Conservation (phyloP, 2,329 filamentous ascomycete species). For the Fusarium buxicola region DNA sequence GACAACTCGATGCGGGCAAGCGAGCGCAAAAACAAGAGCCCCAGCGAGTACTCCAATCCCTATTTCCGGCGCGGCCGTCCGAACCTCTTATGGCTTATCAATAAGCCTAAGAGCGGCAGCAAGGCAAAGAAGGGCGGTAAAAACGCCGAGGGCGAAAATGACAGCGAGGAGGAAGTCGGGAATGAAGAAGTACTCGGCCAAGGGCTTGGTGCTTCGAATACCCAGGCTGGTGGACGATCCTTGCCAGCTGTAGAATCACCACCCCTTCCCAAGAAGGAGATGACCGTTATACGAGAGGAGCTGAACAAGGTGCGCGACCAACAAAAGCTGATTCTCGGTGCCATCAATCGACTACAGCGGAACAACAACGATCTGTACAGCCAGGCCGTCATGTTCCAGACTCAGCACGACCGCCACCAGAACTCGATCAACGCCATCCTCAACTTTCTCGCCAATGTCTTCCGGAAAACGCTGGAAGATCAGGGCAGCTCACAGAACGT, state of each 20-base stretch:
- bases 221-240: conserved; percentile 46
- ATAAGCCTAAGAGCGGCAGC: conserved; percentile 86
- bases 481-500: conserved; percentile 81
- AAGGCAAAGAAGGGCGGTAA: conserved; percentile 68
- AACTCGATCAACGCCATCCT: conserved; percentile 99
- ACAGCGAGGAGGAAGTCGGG: conserved; percentile 69
- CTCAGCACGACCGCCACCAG: conserved; percentile 94
- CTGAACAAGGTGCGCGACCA: conserved; percentile 85
- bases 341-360: conserved; percentile 82
- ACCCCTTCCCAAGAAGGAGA: conserved; percentile 75
- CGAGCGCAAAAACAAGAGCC: conserved; percentile 96
- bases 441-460: conserved; percentile 96
- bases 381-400: conserved; percentile 89
- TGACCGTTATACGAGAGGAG: conserved; percentile 82
- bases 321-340: conserved; percentile 85
- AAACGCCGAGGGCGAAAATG: conserved; percentile 76
- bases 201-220: conserved; percentile 33
- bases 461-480: conserved; percentile 91
- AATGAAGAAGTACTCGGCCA: conserved; percentile 54
- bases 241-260: conserved; percentile 59
- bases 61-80: conserved; percentile 95
- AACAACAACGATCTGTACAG: conserved; percentile 91
- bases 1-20: conserved; percentile 98
- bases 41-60: conserved; percentile 97
- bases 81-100: conserved; percentile 94